Base-by-base conservation (phyloP, 176 grass and related monocot species). In the Lolium multiflorum region DNA sequence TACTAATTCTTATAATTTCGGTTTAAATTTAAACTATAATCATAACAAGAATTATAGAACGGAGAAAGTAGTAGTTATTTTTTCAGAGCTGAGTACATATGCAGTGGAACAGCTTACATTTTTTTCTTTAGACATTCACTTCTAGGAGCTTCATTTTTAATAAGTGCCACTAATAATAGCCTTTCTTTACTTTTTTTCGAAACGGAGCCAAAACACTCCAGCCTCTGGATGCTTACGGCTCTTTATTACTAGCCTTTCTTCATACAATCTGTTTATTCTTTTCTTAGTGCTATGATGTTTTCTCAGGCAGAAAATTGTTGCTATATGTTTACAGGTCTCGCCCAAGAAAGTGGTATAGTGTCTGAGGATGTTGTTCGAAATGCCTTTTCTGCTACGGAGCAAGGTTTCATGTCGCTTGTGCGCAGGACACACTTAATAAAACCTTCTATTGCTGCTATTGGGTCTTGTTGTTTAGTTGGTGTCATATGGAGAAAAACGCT, bases 401-500 rank as follows among this genome's bases (percentile, higher is more conserved):
- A 96, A 76, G 97, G 94, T 37, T 96, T 98, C 90, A 43, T 98
- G 74, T 84, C 94, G 3, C 94, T 94, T 43, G 97, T 98, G 31
- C 91, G 94, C 25, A 90, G 97, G 86, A 96, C 87, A 31, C 90
- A 91, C 89, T 78, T 92, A 76, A 91, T 98, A 81, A 96, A 96
- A 81, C 97, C 97, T 86, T 87, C 93, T 39, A 94, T 98, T 76
- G 75, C 94, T 56, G 87, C 97, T 77, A 89, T 98, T 48, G 97
- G 97, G 28, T 98, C 97, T 54, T 98, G 97, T 38, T 98, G 97
- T 80, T 87, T 98, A 65, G 94, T 90, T 70, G 97, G 97, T 63
- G 72, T 98, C 65, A 94, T 98, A 66, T 94, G 91, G 91, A 91
- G 84, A 86, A 92, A 94, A 84, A 96, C 84, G 41, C 88, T 98